These are phyloP conservation scores for Suhomyces tanzawaensis DNA, from an alignment of 805 yeast species.

Conservation along the genomic window DNA sequence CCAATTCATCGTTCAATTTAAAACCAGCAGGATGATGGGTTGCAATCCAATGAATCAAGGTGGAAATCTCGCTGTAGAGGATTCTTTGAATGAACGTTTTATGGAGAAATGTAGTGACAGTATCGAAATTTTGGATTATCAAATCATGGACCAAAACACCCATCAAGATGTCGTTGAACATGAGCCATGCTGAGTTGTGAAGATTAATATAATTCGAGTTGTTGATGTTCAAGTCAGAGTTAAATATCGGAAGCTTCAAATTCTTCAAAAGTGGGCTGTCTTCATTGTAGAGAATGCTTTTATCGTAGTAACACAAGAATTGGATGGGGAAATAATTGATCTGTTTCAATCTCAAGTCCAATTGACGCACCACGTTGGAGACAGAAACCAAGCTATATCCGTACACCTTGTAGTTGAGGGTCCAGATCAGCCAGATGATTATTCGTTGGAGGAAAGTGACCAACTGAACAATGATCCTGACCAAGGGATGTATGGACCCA, in stretches of 20 bases:
- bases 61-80: constrained; percentile 45
- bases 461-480: constrained; percentile 10
- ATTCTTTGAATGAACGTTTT: constrained; percentile 33
- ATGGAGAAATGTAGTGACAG: constrained; percentile 22
- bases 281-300: constrained; percentile 18
- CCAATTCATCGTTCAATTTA: constrained; percentile 82
- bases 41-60: constrained; percentile 69
- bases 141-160: constrained; percentile 61
- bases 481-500: constrained; percentile 3
- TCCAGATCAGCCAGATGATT: constrained; percentile 17
- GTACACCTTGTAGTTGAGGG: constrained; percentile 26
- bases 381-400: constrained; percentile 32
- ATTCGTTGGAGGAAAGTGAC: constrained; percentile 14
- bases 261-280: constrained; percentile 44
- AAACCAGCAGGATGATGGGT: constrained; percentile 86
- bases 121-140: constrained; percentile 30
- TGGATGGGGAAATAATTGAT: constrained; percentile 78
- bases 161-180: constrained; percentile 73
- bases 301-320: constrained; percentile 54
- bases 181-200: constrained; percentile 86
- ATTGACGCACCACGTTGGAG: constrained; percentile 71
- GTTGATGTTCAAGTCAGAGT: constrained; percentile 36
- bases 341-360: constrained; percentile 75
- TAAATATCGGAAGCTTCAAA: constrained; percentile 33
- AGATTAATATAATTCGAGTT: constrained; percentile 65